Percentiles rank a stretch among this genome's conserved stretches.
Evolutionary conservation across 2,329 filamentous ascomycete genomes (phyloP).

Genomic region (Xylariaceae sp.): DNA sequence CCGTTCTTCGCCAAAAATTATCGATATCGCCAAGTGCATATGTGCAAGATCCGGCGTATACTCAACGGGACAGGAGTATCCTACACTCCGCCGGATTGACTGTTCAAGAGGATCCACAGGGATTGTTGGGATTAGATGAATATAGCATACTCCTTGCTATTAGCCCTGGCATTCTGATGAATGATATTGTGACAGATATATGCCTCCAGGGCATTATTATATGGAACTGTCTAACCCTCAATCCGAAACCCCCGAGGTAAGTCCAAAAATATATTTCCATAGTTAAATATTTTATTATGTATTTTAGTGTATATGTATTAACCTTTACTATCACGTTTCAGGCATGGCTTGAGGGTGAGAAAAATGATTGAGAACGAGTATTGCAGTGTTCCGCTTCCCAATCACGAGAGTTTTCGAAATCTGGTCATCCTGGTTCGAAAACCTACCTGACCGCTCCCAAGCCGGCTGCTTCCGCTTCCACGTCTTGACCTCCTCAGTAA

Average conservation of each 20-base stretch:
- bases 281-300: conserved; percentile 8
- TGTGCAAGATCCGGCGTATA: conserved; percentile 30
- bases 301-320: conserved; percentile 9
- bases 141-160: conserved; percentile 32
- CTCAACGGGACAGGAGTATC: conserved; percentile 27
- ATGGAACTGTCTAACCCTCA: conserved; percentile 5
- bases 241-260: conserved; percentile 6
- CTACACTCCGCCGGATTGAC: conserved; percentile 27
- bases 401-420: conserved; percentile 21
- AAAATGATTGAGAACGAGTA: conserved; percentile 27
- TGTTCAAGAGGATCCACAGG: conserved; percentile 32
- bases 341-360: conserved; percentile 15
- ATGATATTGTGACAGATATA: conserved; percentile 32
- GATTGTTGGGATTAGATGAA: conserved; percentile 29
- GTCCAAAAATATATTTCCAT: conserved; percentile 11
- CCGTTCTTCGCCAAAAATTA: conserved; percentile 21
- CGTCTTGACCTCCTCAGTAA: conserved; percentile 7
- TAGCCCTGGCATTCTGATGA: conserved; percentile 24
- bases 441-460: conserved; percentile 6
- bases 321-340: conserved; percentile 12
- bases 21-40: conserved; percentile 16
- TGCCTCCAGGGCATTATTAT: conserved; percentile 32
- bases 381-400: conserved; percentile 14
- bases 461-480: conserved; percentile 7
- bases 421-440: conserved; percentile 20